Evolutionary conservation across 495 filamentous ascomycete species (phyloP).

Genomic region (Neurospora tetrasperma): DNA sequence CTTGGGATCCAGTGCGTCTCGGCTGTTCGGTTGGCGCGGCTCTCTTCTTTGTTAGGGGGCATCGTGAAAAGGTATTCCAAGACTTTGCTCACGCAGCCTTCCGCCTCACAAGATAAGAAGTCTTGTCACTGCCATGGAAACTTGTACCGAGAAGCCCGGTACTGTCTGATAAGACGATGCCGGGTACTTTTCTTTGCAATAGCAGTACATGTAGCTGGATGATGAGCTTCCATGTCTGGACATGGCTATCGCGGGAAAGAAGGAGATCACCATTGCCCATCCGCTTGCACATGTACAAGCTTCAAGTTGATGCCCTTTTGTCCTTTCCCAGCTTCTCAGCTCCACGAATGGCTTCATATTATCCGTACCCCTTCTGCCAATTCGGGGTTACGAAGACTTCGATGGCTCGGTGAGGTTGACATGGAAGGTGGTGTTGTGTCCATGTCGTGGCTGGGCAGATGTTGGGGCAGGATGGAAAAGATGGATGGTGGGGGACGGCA

Average conservation of each 20-base stretch:
- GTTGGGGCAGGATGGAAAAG: not conserved
- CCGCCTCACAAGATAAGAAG: not conserved
- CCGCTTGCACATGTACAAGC: not conserved
- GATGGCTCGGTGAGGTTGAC: not conserved
- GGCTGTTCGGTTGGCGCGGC: not conserved
- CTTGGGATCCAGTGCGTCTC: not conserved
- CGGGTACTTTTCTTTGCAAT: not conserved
- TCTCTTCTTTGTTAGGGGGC: not conserved
- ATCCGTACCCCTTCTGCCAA: not conserved
- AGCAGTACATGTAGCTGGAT: constrained; percentile 1
- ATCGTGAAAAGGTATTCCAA: not conserved
- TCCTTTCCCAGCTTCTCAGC: not conserved
- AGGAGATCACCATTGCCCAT: not conserved
- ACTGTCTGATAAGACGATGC: not conserved
- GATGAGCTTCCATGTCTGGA: not conserved
- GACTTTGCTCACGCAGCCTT: not conserved
- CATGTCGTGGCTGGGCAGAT: not conserved
- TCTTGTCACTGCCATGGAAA: constrained; percentile 6
- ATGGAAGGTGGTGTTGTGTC: not conserved
- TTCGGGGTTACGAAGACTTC: not conserved
- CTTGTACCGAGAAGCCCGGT: not conserved
- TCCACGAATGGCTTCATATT: too few relatives aligned
- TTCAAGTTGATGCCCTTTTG: not conserved
- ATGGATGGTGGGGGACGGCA: not conserved
- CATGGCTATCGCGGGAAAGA: constrained; percentile 10